Base-by-base conservation (phyloP, 371 early-diverging fungal genomes). In the Blakeslea trispora region DNA sequence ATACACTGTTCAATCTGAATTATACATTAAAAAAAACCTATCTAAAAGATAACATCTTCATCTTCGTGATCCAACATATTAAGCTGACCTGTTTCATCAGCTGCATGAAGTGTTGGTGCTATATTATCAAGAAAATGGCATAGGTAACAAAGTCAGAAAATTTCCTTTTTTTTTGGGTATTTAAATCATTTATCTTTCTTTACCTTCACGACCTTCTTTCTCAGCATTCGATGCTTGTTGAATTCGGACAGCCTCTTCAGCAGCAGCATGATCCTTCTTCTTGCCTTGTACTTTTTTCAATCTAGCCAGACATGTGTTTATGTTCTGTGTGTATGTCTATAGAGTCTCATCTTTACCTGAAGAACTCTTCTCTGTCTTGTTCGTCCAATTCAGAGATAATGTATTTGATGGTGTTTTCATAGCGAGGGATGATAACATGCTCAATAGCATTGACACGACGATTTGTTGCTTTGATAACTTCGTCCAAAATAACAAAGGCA, bases 301-400 rank as follows among this genome's bases (percentile, higher is more conserved):
- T 66, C 91, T 89, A 63, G 45, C 41, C 15, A 18, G 42, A 43
- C n/a, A n/a, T n/a, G n/a, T n/a, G n/a, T n/a, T n/a, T n/a, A n/a
- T n/a, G n/a, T n/a, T n/a, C n/a, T n/a, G n/a, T n/a, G n/a, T n/a
- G n/a, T n/a, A n/a, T n/a, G n/a, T n/a, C n/a, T n/a, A n/a, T n/a
- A n/a, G n/a, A n/a, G n/a, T n/a, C n/a, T n/a, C 44, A 40, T 2
- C 45, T 21, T 45, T 71, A 88, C 85, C 97, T 83, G 73, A 96
- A 99, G 80, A 99, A 99, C 66, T 99, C 99, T 78, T 99, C 99
- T 72, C 99, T 88, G 71, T 99, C 99, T 81, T 92, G 92, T 73
- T 99, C 99, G 68, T 99, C 99, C 51, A 99, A 85, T 76, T 99
- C 99, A 24, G 97, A 93, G 46, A 88, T 88, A 61, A 99, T 97